phyloP scores from a whole-genome alignment of 2,329 filamentous ascomycete genomes.

The Pseudogymnoascus sp. region DNA sequence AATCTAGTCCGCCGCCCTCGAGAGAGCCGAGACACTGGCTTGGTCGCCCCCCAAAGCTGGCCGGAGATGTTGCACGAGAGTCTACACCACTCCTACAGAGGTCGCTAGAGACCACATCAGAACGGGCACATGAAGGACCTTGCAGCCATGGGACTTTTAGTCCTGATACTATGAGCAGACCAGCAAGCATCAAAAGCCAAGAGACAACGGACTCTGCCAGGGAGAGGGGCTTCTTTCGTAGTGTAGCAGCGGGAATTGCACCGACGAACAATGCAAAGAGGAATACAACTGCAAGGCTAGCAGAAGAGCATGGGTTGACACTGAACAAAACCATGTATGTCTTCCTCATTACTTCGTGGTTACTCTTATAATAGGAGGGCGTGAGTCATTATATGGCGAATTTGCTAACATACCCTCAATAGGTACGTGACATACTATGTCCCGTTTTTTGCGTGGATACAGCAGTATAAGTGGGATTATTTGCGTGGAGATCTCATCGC shows the following conservation, averaged over 20 bases:
- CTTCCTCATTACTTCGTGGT: neutral
- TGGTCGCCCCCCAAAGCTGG: neutral
- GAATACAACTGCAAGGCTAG: conserved; percentile 19
- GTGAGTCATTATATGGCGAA: neutral
- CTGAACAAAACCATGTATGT: conserved; percentile 56
- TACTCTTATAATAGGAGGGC: neutral
- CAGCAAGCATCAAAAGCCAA: conserved; percentile 21
- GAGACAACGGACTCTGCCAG: conserved; percentile 11
- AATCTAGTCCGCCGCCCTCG: neutral
- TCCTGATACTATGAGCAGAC: conserved; percentile 37
- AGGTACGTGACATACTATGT: conserved; percentile 92
- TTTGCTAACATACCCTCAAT: conserved; percentile 14
- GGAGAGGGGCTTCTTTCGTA: conserved; percentile 17
- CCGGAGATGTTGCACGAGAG: conserved; percentile 31
- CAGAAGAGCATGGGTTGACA: conserved; percentile 16
- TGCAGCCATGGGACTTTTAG: conserved; percentile 74
- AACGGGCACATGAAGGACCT: conserved; percentile 26
- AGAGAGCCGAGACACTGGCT: conserved; percentile 5
- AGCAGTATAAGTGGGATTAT: conserved; percentile 75
- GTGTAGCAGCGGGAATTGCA: conserved; percentile 9
- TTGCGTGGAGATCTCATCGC: conserved; percentile 79
- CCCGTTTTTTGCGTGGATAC: conserved; percentile 83
- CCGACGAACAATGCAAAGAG: conserved; percentile 18
- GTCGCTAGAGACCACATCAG: conserved; percentile 23
- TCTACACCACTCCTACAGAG: conserved; percentile 43